Conservation (phyloP, 257 asterid species). For the Parsonsia alboflavescens region DNA sequence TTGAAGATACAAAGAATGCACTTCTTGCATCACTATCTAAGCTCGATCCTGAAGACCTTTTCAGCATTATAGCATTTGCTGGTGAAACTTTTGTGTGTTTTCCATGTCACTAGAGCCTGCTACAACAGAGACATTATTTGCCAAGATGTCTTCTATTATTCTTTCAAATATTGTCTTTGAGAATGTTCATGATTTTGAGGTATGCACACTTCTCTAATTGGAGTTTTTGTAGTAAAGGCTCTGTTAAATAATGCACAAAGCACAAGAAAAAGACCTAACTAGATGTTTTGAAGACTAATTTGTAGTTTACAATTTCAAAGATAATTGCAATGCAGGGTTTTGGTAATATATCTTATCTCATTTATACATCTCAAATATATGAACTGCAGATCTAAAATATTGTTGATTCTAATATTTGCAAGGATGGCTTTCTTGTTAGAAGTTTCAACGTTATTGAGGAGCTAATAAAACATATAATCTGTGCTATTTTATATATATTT, state of each 20-base stretch:
- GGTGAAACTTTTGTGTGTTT: slow-evolving; percentile 25
- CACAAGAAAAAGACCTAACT: background rate
- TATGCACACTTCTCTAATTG: slow-evolving; percentile 9
- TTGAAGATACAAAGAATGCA: slow-evolving; percentile 40
- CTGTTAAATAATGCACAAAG: background rate
- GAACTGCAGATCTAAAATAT: background rate
- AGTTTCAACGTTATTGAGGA: background rate
- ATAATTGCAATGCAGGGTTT: background rate
- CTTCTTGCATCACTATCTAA: slow-evolving; percentile 32
- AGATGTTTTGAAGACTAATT: background rate
- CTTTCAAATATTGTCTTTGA: slow-evolving; percentile 64
- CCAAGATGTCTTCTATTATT: slow-evolving; percentile 57
- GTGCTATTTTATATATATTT: background rate
- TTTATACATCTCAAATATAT: background rate
- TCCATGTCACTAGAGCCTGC: slow-evolving; percentile 39
- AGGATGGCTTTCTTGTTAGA: background rate
- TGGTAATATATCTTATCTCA: background rate
- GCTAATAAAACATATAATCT: background rate
- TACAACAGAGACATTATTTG: slow-evolving; percentile 44
- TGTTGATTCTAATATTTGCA: background rate
- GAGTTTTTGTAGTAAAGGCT: background rate
- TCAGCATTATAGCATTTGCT: slow-evolving; percentile 36
- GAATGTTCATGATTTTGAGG: slow-evolving; percentile 60
- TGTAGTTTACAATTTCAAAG: background rate
- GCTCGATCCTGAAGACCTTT: slow-evolving; percentile 35